phyloP scores from a whole-genome alignment of 2,329 filamentous ascomycete genomes.

The Nannizziopsis barbatae region DNA sequence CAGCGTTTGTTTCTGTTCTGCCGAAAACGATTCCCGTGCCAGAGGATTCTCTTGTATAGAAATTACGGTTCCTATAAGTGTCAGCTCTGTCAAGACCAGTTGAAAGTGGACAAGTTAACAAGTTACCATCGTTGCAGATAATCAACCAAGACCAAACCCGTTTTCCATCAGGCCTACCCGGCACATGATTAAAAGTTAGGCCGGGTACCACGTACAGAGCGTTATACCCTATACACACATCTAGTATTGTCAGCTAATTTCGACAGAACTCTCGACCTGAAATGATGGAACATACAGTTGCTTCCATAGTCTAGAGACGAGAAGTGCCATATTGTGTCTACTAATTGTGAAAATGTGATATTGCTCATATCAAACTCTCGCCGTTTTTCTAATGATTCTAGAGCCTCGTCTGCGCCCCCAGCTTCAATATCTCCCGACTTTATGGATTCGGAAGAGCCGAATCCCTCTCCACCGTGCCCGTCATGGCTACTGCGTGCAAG shows the following conservation, averaged over 20 bases:
- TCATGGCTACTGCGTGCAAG: constrained; percentile 8
- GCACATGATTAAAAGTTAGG: constrained; percentile 27
- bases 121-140: constrained; percentile 52
- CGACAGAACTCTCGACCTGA: neutral
- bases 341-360: constrained; percentile 47
- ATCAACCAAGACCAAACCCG: constrained; percentile 62
- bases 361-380: constrained; percentile 19
- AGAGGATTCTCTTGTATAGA: constrained; percentile 55
- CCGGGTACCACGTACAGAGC: constrained; percentile 41
- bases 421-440: constrained; percentile 1
- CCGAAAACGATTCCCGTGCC: constrained; percentile 31
- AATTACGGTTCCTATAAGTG: constrained; percentile 50
- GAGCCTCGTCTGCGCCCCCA: neutral
- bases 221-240: constrained; percentile 62
- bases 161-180: constrained; percentile 38
- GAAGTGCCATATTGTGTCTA: constrained; percentile 64
- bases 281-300: constrained; percentile 38
- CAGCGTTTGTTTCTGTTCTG: constrained; percentile 22
- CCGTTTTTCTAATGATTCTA: constrained; percentile 18
- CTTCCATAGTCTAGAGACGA: constrained; percentile 59
- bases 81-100: constrained; percentile 8
- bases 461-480: neutral
- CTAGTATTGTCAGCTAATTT: constrained; percentile 29
- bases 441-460: neutral
- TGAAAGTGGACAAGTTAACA: constrained; percentile 22